Percentiles rank a stretch among this genome's conserved stretches.
Conservation (phyloP, 2,329 filamentous ascomycete species). For the Metarhizium guizhouense region DNA sequence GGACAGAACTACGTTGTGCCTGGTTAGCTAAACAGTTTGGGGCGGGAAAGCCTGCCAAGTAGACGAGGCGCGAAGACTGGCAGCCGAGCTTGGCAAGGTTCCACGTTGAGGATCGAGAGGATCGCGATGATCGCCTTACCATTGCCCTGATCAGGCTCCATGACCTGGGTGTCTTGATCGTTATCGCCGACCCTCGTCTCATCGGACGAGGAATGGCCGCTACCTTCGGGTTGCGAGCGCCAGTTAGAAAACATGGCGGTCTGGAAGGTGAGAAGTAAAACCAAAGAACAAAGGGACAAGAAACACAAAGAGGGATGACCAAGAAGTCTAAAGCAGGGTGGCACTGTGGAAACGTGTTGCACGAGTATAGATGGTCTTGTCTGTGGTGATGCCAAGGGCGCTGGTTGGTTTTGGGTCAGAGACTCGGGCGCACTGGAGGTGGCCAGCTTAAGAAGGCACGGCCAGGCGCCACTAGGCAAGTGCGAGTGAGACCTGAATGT, state of each 20-base stretch:
- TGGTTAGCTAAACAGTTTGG: conserved; percentile 1
- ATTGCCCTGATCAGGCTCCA: conserved; percentile 91
- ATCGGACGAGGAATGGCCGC: conserved; percentile 47
- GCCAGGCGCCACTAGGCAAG: conserved; percentile 3
- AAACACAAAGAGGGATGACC: conserved; percentile 1
- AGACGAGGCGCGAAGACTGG: not conserved
- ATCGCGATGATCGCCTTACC: conserved; percentile 42
- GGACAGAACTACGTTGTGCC: conserved; percentile 59
- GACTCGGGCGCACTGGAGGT: not conserved
- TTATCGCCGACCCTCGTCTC: conserved; percentile 34
- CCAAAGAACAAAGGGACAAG: conserved; percentile 9
- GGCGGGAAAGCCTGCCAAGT: conserved; percentile 6
- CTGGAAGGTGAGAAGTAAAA: not conserved
- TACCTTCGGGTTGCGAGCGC: conserved; percentile 32
- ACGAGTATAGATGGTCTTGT: not conserved
- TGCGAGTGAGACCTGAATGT: not conserved
- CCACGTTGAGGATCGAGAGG: not conserved
- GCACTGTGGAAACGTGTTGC: not conserved
- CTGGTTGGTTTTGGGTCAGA: not conserved
- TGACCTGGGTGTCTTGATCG: conserved; percentile 67
- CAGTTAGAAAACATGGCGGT: conserved; percentile 33
- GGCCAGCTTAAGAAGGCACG: not conserved
- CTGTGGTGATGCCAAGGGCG: not conserved
- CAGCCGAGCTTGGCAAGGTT: not conserved
- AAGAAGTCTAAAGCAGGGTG: not conserved